Evolutionary conservation across 331 rosid genomes (phyloP).

Genomic region (Telfairia occidentalis): DNA sequence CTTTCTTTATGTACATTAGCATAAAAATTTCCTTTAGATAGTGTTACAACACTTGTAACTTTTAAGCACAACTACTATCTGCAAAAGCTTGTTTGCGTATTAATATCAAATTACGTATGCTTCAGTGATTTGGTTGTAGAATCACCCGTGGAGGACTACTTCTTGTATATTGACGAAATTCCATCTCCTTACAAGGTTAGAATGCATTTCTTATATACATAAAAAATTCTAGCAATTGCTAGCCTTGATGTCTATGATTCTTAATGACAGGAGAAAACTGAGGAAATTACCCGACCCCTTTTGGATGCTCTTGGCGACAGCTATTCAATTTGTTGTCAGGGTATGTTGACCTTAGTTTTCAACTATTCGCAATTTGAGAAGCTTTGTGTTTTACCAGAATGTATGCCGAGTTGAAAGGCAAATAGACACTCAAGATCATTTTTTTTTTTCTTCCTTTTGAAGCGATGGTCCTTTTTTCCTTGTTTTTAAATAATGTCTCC

Average conservation of each 20-base stretch:
- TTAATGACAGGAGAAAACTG: slow-evolving; percentile 59
- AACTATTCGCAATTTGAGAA: not conserved
- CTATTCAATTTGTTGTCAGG: slow-evolving; percentile 77
- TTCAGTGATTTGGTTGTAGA: slow-evolving; percentile 91
- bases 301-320: slow-evolving; percentile 82
- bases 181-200: slow-evolving; percentile 56
- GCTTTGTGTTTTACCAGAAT: not conserved
- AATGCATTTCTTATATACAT: slow-evolving; percentile 3
- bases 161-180: slow-evolving; percentile 61
- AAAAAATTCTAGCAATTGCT: slow-evolving; percentile 5
- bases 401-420: not conserved
- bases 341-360: slow-evolving; percentile 29
- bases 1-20: slow-evolving; percentile 1
- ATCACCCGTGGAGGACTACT: slow-evolving; percentile 93
- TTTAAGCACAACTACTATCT: not conserved
- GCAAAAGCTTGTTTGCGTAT: not conserved
- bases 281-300: slow-evolving; percentile 54
- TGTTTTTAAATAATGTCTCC: not conserved
- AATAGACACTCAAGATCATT: not conserved
- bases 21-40: slow-evolving; percentile 5
- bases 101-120: slow-evolving; percentile 13
- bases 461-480: not conserved
- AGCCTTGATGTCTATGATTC: slow-evolving; percentile 4
- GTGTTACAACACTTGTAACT: not conserved
- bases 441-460: too few relatives aligned